Evolutionary conservation across 139 green algal species (phyloP).

Genomic region (Chlorella ohadii): DNA sequence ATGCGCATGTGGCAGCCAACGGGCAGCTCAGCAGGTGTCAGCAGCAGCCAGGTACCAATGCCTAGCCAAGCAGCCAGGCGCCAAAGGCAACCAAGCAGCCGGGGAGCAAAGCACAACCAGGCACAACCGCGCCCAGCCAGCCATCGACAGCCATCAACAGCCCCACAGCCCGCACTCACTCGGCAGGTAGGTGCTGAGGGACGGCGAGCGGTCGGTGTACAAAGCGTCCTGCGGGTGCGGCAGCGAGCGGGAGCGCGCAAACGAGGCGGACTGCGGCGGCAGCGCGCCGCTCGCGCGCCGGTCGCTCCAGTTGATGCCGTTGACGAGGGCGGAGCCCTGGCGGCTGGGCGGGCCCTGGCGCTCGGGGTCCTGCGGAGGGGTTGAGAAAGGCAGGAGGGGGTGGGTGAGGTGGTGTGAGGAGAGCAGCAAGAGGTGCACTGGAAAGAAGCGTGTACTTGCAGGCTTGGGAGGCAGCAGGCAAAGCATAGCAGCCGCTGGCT

Average conservation of each 20-base stretch:
- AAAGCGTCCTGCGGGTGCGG: not conserved
- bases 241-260: not conserved
- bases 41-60: not conserved
- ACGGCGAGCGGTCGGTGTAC: not conserved
- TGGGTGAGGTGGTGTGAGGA: too few relatives aligned
- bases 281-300: not conserved
- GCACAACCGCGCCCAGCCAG: not conserved
- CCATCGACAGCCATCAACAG: not conserved
- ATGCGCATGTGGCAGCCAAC: too few relatives aligned
- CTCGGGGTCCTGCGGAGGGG: conserved; percentile 9
- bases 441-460: too few relatives aligned
- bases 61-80: too few relatives aligned
- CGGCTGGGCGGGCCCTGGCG: not conserved
- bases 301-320: conserved; percentile 17
- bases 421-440: too few relatives aligned
- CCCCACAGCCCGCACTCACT: not conserved
- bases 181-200: not conserved
- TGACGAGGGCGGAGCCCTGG: conserved; percentile 3
- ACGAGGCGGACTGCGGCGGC: not conserved
- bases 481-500: too few relatives aligned
- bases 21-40: not conserved
- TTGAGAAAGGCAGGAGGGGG: not conserved
- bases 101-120: too few relatives aligned
- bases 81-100: too few relatives aligned
- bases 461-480: too few relatives aligned